Evolutionary conservation across 805 yeast genomes (phyloP), one percentile per base, ranked within the genome.

Genomic region (Brettanomyces sp.): DNA sequence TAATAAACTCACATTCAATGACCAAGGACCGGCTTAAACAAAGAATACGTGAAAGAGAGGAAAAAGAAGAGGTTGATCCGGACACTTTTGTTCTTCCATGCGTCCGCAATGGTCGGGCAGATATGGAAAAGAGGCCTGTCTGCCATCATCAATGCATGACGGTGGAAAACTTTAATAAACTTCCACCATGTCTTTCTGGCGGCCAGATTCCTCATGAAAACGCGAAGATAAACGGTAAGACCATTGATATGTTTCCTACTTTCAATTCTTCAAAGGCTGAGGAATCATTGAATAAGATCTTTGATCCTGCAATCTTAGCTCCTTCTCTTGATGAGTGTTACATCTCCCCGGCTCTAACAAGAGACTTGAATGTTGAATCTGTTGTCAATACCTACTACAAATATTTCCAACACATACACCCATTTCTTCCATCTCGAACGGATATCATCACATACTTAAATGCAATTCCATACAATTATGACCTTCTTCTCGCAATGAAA

Each of bases 401-500:
- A 3, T 51, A 51, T 28, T 70, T 73, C 49, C 74, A 75, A 48
- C 48, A 50, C 23, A 53, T 69, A 3, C 80, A 75, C 52, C 80
- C 80, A 1, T 60, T 75, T 30, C 56, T 75, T 46, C 79, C 80
- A 0, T 66, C 68, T 3, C 45, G 57, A 34, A 52, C 53, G 7
- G 65, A 71, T 28, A 61, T 74, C 5, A 40, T 56, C 11, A 49
- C 54, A 1, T 74, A 63, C 49, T 50, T 74, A 8, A 47, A 52
- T 5, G 44, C 60, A 12, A 55, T 66, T 1, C 68, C 69, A 0
- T 49, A 64, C 37, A 68, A 67, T 24, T 59, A 59, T 35, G 79
- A 75, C 47, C 47, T 73, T n/a, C 38, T 75, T 5, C 58, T 66
- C 1, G 67, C 73, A 1, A 73, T 75, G 77, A 72, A 73, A 48